phyloP scores from a whole-genome alignment of 2,329 filamentous ascomycete genomes.

The Esteya vermicola region DNA sequence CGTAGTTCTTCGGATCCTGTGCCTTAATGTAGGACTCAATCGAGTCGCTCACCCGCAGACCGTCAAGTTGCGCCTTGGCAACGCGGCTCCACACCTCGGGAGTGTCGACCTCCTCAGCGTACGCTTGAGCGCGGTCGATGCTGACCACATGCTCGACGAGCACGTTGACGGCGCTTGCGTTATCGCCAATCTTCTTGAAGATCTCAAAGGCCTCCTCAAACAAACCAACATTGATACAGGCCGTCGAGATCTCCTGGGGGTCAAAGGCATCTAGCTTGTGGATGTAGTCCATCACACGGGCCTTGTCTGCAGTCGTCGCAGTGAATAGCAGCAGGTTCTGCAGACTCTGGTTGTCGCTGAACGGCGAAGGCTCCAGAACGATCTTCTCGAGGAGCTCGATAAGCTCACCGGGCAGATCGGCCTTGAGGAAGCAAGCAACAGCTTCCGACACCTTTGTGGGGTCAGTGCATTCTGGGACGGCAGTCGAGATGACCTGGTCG shows the following conservation, averaged over 20 bases:
- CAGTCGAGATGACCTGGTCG: conserved; percentile 91
- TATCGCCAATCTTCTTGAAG: conserved; percentile 93
- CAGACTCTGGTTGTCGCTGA: conserved; percentile 92
- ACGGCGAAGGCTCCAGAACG: conserved; percentile 95
- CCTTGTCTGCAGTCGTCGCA: conserved; percentile 91
- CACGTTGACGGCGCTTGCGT: conserved; percentile 74
- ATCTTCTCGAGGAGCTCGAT: conserved; percentile 99
- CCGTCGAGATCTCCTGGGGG: conserved; percentile 79
- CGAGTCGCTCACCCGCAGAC: conserved; percentile 78
- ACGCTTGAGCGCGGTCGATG: conserved; percentile 92
- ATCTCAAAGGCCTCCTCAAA: conserved; percentile 97
- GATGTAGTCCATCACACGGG: conserved; percentile 90
- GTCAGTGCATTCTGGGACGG: conserved; percentile 83
- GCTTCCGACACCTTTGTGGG: conserved; percentile 91
- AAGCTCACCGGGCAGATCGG: conserved; percentile 81
- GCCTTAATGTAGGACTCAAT: conserved; percentile 98
- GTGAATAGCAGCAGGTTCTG: conserved; percentile 96
- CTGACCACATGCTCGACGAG: conserved; percentile 94
- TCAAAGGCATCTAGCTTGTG: conserved; percentile 81
- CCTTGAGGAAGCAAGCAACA: conserved; percentile 81
- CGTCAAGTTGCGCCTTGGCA: conserved; percentile 93
- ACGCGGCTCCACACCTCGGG: conserved; percentile 98
- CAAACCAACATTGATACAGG: conserved; percentile 88
- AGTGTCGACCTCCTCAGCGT: conserved; percentile 84
- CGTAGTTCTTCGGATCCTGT: conserved; percentile 80